Evolutionary conservation across 306 rosid species (phyloP), one percentile per base, ranked within the genome.

Genomic region (Vigna nakashimae): DNA sequence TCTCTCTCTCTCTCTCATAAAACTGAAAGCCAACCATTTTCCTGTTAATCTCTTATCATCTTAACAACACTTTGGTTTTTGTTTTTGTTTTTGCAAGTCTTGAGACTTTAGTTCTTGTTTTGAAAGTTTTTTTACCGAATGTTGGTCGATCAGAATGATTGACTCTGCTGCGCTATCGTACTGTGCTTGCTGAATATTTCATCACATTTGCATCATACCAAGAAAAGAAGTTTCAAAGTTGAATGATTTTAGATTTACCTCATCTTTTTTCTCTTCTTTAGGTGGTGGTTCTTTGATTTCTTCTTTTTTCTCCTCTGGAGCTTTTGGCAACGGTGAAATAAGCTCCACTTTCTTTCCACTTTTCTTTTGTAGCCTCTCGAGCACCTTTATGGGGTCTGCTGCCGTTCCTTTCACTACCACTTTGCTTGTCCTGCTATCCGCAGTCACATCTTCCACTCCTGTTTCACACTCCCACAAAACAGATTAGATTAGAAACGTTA

Each of bases 291-390:
- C 78, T 34, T 81, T 82, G 8, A 55, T 76, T 52, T 84, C 88
- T 78, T 74, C 85, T 4, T 87, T 79, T 24, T 82, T 69, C 78
- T 86, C 84, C 76, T 83, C 87, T 0, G 83, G 60, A 2, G 93
- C 96, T 42, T 87, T 87, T 1, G 97, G 96, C 84, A 89, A 83
- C 26, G 96, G 96, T 48, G 96, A 90, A 74, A 90, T 87, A 4
- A 90, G 69, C 85, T 88, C 91, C 51, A 90, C 96, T 82, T 90
- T 90, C 48, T 83, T 84, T 9, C 96, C 92, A 73, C 92, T 90
- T 82, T 90, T 90, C 92, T 82, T 88, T 76, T 88, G 91, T 43
- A 90, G 59, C 73, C 96, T 86, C 87, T 85, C 92, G 36, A 80
- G 73, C 32, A 90, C 92, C 80, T 88, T 88, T 73, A 79, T 75